Evolutionary conservation across 1,284 basidiomycete species (phyloP), one percentile per base, ranked within the genome.

Genomic region (Moesziomyces sp.): DNA sequence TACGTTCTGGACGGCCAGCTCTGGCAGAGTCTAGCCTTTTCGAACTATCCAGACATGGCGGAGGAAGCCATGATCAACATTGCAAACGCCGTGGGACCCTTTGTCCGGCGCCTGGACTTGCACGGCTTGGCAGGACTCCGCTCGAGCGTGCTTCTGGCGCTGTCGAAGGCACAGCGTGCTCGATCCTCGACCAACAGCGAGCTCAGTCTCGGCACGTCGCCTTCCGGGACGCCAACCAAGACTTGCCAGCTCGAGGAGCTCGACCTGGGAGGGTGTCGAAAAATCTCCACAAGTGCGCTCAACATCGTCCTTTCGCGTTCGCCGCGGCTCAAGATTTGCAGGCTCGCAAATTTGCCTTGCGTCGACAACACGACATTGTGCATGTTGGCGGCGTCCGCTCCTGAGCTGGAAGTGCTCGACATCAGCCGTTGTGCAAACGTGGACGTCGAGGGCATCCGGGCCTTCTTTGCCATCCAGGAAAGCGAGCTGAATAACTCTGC

Each of bases 1-100:
- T 89, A 95, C 33, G 90, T 91, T 47, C 90, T 91, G 71, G 94
- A 97, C 82, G 94, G 94, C 9, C 91, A 94, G 81, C 87, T 96
- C 18, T 97, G 94, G 94, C 82, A 86, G 28, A 44, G 51, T 33
- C 54, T 74, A 16, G 62, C 69, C 76, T 87, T 92, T 42, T 87
- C 84, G 9, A 85, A 88, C 4, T 90, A 91, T 83, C 74, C 70
- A 1, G 46, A 62, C 3, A 76, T 76, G 26, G 45, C 70, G 2
- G 62, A 74, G 38, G 51, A 44, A 23, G 70, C 63, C 0, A 68
- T 76, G 58, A 35, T 74, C 40, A 57, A 43, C 14, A 74, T 76
- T 16, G 70, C 65, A 6, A 55, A 59, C 18, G 46, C 70, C 0
- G 64, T 57, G 2, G 90, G 91, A 1, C 86, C 90, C 1, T 95